Base-by-base conservation (phyloP, 2,329 filamentous ascomycete species). In the Fusarium sp. region DNA sequence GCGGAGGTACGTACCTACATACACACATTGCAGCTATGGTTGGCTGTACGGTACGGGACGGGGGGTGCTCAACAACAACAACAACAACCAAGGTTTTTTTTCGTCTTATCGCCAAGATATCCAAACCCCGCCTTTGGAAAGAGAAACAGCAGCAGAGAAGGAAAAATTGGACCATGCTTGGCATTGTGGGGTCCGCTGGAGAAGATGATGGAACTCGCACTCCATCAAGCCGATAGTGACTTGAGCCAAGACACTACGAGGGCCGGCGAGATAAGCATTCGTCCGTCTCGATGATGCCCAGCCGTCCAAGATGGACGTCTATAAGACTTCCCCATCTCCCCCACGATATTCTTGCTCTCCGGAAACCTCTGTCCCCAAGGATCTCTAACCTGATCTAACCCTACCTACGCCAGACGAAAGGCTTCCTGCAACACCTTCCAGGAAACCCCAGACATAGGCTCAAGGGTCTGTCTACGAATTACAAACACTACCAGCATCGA, bases 151-250 rank as follows among this genome's bases (percentile, higher is more conserved):
- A 62, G 65, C 17, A 66, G 56, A 68, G 66, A 69, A 65, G 64
- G 44, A 66, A 69, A 69, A 61, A 52, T 32, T 69, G 66, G 65
- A 51, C 39, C 51, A 13, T 11, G 11, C 66, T 69, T 69, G 66
- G 65, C 65, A 31, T 50, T 69, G 66, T 66, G 66, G 66, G 48
- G 57, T 54, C 37, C 15, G 29, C 51, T 66, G 49, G 53, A 61
- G 43, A 48, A 63, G 38, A 56, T 45, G 21, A 56, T 61, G 42
- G 46, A 38, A 41, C 35, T 55, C 32, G 49, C 52, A 39, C 49
- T 46, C 55, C 47, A 49, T 49, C 32, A 51, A 60, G 51, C 47
- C 43, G 47, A 63, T 65, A 52, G 51, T 53, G 55, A 63, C 54
- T 55, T 52, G 54, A 59, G 49, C 49, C 38, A 54, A 58, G 53